Conservation (phyloP, 257 asterid species). For the Verbascum thapsus region DNA sequence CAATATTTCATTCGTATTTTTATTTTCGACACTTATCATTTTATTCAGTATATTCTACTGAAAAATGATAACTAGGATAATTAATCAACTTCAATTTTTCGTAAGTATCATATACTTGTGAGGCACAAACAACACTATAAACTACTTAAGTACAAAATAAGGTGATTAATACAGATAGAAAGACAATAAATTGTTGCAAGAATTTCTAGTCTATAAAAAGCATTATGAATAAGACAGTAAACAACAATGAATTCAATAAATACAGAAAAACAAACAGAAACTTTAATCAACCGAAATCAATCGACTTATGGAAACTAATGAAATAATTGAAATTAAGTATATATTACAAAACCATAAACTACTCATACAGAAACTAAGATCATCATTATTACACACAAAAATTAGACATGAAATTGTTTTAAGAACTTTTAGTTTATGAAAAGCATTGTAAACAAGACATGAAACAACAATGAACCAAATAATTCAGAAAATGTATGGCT, state of each 20-base stretch:
- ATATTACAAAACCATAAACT: not conserved
- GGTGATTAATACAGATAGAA: conserved; percentile 5
- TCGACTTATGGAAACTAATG: not conserved
- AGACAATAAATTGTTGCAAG: no score
- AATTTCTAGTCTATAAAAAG: not conserved
- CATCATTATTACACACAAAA: no score
- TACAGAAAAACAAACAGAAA: not conserved
- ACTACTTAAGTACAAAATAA: not conserved
- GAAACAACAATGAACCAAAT: no score
- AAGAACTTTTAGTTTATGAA: no score
- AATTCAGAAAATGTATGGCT: no score
- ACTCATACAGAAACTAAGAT: no score
- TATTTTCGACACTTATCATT: not conserved
- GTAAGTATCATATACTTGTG: no score
- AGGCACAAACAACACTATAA: not conserved
- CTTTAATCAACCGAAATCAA: not conserved
- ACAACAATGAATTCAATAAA: not conserved
- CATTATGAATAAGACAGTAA: not conserved
- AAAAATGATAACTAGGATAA: not conserved
- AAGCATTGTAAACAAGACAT: no score
- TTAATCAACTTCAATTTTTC: conserved; percentile 14
- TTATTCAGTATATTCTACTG: not conserved
- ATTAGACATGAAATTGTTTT: no score
- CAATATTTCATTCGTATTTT: conserved; percentile 1
- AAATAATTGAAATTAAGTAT: conserved; percentile 6